phyloP scores from a whole-genome alignment of 441 rosid species.

The Jatropha multifida region DNA sequence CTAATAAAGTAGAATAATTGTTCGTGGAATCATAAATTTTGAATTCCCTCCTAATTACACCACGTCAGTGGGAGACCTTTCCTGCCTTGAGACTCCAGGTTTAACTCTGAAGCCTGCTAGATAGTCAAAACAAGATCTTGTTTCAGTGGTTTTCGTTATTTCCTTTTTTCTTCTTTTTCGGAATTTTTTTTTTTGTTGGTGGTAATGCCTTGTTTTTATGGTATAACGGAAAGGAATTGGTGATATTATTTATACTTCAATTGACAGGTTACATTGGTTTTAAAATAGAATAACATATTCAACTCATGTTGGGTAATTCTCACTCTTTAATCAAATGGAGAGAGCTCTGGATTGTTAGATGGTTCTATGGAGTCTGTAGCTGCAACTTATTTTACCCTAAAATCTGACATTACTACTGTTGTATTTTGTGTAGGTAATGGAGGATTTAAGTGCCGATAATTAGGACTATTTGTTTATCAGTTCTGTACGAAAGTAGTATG shows the following conservation, averaged over 20 bases:
- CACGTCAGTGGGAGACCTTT: neutral
- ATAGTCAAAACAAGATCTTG: neutral
- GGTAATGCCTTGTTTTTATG: too few species aligned
- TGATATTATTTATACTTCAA: neutral
- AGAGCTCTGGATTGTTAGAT: neutral
- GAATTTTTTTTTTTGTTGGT: neutral
- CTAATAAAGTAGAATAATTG: constrained; percentile 60
- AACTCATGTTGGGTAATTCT: neutral
- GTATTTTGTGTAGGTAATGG: too few species aligned
- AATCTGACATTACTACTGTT: too few species aligned
- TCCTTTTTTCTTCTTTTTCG: too few species aligned
- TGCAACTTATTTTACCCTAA: neutral
- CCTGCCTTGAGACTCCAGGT: neutral
- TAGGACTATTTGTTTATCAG: too few species aligned
- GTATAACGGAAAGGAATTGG: neutral
- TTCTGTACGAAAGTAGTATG: too few species aligned
- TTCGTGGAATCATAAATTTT: neutral
- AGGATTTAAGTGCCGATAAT: too few species aligned
- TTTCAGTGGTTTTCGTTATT: neutral
- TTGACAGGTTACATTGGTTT: neutral
- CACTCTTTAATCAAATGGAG: neutral
- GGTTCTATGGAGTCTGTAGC: neutral
- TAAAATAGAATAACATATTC: neutral
- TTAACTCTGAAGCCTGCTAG: neutral
- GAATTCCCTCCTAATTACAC: neutral